A percentile compares a stretch with the other conserved stretches of the same genome.
phyloP scores from a whole-genome alignment of 768 basidiomycete species.

The Serendipita sp. region DNA sequence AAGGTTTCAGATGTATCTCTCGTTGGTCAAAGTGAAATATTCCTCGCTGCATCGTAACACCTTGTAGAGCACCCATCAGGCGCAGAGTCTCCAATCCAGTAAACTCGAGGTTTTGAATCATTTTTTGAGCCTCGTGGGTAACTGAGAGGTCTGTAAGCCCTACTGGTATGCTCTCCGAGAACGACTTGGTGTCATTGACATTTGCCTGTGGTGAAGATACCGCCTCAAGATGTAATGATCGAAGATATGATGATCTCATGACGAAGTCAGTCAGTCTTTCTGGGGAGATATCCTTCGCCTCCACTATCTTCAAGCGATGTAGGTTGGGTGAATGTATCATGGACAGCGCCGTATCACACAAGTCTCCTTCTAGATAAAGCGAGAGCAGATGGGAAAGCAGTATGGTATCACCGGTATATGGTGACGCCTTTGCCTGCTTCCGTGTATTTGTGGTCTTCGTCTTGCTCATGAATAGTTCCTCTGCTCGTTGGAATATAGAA shows the following conservation, averaged over 20 bases:
- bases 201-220: neutral
- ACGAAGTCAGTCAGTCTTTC: neutral
- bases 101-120: neutral
- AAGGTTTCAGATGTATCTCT: neutral
- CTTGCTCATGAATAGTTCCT: neutral
- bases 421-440: neutral
- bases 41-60: neutral
- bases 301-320: neutral
- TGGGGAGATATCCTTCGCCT: neutral
- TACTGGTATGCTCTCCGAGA: too few species aligned
- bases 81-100: neutral
- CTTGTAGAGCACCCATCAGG: neutral
- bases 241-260: neutral
- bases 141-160: neutral
- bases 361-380: neutral
- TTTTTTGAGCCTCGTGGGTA: neutral
- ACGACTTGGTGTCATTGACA: too few species aligned
- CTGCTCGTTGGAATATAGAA: neutral
- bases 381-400: neutral
- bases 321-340: neutral
- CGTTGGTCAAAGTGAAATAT: neutral
- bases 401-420: neutral
- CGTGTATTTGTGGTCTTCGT: neutral
- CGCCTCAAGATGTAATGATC: neutral
- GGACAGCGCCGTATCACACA: neutral